phyloP scores from a whole-genome alignment of 306 rosid species.

The Astragalus glycyphyllos region DNA sequence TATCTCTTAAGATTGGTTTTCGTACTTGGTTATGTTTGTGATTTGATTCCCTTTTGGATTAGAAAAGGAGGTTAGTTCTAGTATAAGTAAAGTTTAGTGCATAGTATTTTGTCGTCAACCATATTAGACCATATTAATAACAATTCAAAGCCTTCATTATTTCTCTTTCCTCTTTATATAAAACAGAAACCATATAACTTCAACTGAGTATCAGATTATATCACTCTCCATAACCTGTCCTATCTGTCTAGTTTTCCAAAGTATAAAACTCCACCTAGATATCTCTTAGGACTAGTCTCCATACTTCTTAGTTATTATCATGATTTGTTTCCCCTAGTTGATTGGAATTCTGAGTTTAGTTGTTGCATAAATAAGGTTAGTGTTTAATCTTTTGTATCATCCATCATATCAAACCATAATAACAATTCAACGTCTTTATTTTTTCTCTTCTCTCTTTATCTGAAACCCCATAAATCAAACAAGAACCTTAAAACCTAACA shows the following conservation, averaged over 20 bases:
- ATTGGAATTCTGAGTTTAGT: too few species aligned
- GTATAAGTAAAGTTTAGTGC: not conserved
- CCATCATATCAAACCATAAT: too few species aligned
- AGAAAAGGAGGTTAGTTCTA: not conserved
- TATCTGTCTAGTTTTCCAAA: not conserved
- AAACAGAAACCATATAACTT: not conserved
- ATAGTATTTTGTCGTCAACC: not conserved
- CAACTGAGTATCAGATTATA: too few species aligned
- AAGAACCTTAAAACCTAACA: slow-evolving; percentile 1
- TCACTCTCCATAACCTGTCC: not conserved
- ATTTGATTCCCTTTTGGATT: not conserved
- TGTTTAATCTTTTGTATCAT: too few species aligned
- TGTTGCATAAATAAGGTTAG: too few species aligned
- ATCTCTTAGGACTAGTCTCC: too few species aligned
- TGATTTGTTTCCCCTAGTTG: too few species aligned
- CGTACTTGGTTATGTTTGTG: not conserved
- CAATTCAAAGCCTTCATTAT: not conserved
- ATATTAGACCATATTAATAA: not conserved
- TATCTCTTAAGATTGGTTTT: not conserved
- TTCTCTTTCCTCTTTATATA: not conserved
- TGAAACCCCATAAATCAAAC: too few species aligned
- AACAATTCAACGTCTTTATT: too few species aligned
- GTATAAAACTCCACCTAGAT: not conserved
- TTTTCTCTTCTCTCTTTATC: too few species aligned
- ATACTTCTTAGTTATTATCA: too few species aligned